A percentile compares a stretch with the other conserved stretches of the same genome.
phyloP scores from a whole-genome alignment of 1,139 yeast genomes.

The Magnusiomyces suaveolens region DNA sequence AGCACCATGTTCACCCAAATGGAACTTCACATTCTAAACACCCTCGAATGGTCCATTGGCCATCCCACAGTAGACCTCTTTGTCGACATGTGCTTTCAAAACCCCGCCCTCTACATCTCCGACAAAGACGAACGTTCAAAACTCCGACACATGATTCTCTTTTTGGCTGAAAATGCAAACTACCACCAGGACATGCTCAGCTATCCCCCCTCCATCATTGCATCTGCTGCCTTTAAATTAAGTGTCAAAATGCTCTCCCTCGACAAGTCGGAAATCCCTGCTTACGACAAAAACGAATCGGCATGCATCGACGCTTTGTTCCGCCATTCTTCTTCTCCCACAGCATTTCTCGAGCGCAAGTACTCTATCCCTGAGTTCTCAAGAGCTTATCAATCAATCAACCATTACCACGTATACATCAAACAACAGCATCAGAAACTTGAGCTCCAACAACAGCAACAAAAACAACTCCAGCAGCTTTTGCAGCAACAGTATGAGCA shows the following conservation, averaged over 20 bases:
- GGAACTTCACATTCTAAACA: slow-evolving; percentile 84
- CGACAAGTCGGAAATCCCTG: slow-evolving; percentile 7
- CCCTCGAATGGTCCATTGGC: slow-evolving; percentile 77
- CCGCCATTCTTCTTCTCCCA: slow-evolving; percentile 21
- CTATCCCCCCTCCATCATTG: slow-evolving; percentile 52
- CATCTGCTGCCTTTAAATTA: slow-evolving; percentile 59
- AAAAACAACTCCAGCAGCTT: background rate
- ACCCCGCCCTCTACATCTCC: slow-evolving; percentile 14
- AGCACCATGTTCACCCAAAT: slow-evolving; percentile 89
- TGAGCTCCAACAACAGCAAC: slow-evolving; percentile 5
- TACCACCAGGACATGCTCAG: slow-evolving; percentile 61
- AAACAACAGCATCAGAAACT: slow-evolving; percentile 7
- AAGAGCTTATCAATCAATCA: slow-evolving; percentile 9
- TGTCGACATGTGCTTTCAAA: slow-evolving; percentile 26
- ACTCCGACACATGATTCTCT: slow-evolving; percentile 44
- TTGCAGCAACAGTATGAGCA: background rate
- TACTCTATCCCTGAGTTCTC: slow-evolving; percentile 21
- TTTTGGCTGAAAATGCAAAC: slow-evolving; percentile 65
- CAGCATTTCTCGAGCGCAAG: slow-evolving; percentile 26
- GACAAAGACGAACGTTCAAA: slow-evolving; percentile 4
- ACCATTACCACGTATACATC: slow-evolving; percentile 9
- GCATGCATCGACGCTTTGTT: slow-evolving; percentile 23
- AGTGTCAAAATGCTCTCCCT: slow-evolving; percentile 41
- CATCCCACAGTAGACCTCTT: slow-evolving; percentile 43
- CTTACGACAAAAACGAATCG: slow-evolving; percentile 15